phyloP scores from a whole-genome alignment of 78 protist species.

The Pigoraptor vietnamica region DNA sequence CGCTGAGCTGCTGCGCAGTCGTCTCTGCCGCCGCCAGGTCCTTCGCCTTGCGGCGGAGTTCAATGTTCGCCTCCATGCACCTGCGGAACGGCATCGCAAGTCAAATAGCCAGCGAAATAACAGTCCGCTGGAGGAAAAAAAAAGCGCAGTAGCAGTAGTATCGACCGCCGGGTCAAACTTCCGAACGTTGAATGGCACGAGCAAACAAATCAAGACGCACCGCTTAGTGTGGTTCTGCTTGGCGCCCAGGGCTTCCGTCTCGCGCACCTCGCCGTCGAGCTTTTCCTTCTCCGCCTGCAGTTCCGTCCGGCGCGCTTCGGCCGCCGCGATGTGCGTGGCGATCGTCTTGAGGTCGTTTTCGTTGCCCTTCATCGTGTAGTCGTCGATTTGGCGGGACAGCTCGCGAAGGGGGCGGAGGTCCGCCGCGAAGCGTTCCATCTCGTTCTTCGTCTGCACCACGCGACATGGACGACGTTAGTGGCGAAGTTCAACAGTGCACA shows the following conservation, averaged over 20 bases:
- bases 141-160: no score
- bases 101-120: no score
- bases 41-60: neutral
- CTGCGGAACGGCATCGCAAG: neutral
- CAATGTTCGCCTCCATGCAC: neutral
- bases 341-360: neutral
- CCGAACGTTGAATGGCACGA: no score
- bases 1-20: neutral
- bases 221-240: neutral
- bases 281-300: neutral
- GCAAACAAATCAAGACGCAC: neutral
- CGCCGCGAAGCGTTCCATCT: neutral
- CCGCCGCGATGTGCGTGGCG: neutral
- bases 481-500: no score
- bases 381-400: neutral
- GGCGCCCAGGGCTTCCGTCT: neutral
- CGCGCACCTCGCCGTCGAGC: neutral
- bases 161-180: no score
- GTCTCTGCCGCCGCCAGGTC: neutral
- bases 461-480: no score
- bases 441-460: neutral
- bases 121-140: no score
- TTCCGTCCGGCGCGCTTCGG: neutral
- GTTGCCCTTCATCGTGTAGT: neutral
- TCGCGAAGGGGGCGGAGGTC: neutral